These are phyloP conservation scores for Daldinia caldariorum DNA, from an alignment of 495 filamentous ascomycete species.

Conservation along the genomic window DNA sequence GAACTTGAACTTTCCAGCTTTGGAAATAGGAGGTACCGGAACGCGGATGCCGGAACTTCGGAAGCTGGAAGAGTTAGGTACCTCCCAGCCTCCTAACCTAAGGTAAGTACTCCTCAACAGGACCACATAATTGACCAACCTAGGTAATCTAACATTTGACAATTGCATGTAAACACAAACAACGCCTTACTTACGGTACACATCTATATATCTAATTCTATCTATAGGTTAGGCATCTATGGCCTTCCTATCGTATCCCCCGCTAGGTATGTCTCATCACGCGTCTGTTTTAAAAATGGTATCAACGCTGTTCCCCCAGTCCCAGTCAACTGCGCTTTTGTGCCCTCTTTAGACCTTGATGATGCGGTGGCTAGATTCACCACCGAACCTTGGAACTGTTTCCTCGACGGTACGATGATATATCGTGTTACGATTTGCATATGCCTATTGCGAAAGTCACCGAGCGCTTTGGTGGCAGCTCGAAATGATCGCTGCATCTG, in stretches of 20 bases:
- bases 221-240: neutral
- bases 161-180: too few relatives aligned
- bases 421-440: constrained; percentile 93
- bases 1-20: too few relatives aligned
- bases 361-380: constrained; percentile 72
- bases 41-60: constrained; percentile 40
- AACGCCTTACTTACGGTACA: too few relatives aligned
- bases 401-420: constrained; percentile 75
- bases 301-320: constrained; percentile 93
- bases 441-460: constrained; percentile 84
- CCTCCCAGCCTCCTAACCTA: too few relatives aligned
- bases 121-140: too few relatives aligned
- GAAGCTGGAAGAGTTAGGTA: constrained; percentile 15
- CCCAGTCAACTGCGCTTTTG: constrained; percentile 71
- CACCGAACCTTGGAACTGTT: constrained; percentile 44
- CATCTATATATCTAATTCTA: neutral
- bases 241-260: constrained; percentile 56
- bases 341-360: constrained; percentile 46
- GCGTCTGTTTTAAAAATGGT: constrained; percentile 90
- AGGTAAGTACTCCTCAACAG: too few relatives aligned
- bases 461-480: constrained; percentile 82
- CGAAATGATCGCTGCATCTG: constrained; percentile 76
- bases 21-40: neutral
- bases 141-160: neutral
- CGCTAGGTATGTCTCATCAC: constrained; percentile 90